phyloP scores from a whole-genome alignment of 2,329 filamentous ascomycete genomes.

The Magnaporthales sp. region DNA sequence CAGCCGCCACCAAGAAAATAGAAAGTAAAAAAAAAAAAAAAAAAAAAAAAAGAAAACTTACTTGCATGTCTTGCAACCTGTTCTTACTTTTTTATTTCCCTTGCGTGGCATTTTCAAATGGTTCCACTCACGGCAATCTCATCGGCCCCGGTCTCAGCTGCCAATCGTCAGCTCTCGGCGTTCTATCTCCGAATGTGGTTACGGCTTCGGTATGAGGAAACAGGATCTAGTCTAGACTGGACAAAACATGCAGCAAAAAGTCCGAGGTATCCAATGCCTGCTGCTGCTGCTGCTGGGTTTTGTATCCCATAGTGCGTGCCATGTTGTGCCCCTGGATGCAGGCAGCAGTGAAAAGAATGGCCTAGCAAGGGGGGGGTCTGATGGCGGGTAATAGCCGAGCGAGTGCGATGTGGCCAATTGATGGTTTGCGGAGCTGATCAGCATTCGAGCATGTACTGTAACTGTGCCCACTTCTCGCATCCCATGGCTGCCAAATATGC shows the following conservation, averaged over 20 bases:
- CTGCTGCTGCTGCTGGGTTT: not conserved
- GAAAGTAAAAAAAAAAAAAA: no score
- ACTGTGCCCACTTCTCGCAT: not conserved
- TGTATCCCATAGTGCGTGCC: not conserved
- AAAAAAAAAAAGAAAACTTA: constrained; percentile 3
- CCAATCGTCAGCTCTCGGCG: not conserved
- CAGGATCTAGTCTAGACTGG: not conserved
- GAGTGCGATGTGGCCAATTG: not conserved
- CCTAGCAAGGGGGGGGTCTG: not conserved
- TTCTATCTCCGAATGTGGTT: not conserved
- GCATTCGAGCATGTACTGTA: not conserved
- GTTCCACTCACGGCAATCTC: not conserved
- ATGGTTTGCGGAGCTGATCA: not conserved
- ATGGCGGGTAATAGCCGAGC: not conserved
- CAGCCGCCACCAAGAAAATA: no score
- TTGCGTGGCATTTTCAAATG: not conserved
- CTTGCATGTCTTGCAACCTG: constrained; percentile 9
- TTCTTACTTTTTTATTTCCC: constrained; percentile 6
- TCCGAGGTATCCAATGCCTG: not conserved
- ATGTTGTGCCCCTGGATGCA: not conserved
- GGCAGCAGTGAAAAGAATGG: not conserved
- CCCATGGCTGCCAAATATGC: not conserved
- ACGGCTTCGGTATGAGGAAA: not conserved
- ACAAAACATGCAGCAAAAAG: not conserved
- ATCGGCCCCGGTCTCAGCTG: not conserved